phyloP scores from a whole-genome alignment of 1,284 basidiomycete genomes.

The Tilletia indica region DNA sequence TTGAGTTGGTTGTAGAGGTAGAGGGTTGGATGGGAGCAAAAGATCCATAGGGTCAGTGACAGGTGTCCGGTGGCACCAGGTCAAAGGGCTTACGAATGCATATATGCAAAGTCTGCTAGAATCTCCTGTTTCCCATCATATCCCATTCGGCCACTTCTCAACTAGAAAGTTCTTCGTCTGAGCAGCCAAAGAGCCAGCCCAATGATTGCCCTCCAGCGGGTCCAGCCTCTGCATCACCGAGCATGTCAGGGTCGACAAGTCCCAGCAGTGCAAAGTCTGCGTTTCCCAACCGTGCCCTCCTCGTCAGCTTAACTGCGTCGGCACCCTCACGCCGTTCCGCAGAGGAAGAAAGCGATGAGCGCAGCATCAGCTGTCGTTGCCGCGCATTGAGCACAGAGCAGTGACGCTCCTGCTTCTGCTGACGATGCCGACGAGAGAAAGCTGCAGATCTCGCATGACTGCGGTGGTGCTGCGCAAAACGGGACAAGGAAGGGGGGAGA shows the following conservation, averaged over 20 bases:
- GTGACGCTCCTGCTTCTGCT: too few relatives aligned
- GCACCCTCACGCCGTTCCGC: not conserved
- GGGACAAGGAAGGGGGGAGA: not conserved
- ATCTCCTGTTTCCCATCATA: not conserved
- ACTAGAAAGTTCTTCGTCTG: not conserved
- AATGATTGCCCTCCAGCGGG: not conserved
- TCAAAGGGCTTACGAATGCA: slow-evolving; percentile 6
- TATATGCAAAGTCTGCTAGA: not conserved
- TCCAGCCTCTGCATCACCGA: not conserved
- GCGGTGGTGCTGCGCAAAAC: not conserved
- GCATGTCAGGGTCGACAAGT: not conserved
- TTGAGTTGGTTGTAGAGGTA: not conserved
- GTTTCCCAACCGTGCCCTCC: not conserved
- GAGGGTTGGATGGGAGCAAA: not conserved
- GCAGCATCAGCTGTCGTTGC: too few relatives aligned
- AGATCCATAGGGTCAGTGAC: slow-evolving; percentile 2
- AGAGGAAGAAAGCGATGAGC: not conserved
- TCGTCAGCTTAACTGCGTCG: not conserved
- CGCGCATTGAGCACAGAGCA: too few relatives aligned
- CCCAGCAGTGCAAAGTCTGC: slow-evolving; percentile 4
- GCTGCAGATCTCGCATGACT: not conserved
- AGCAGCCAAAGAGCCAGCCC: slow-evolving; percentile 7
- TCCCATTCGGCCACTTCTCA: not conserved
- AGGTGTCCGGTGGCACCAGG: not conserved
- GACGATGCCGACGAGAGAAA: too few relatives aligned